Evolutionary conservation across 2,329 filamentous ascomycete species (phyloP).

Genomic region (Cercospora sp.): DNA sequence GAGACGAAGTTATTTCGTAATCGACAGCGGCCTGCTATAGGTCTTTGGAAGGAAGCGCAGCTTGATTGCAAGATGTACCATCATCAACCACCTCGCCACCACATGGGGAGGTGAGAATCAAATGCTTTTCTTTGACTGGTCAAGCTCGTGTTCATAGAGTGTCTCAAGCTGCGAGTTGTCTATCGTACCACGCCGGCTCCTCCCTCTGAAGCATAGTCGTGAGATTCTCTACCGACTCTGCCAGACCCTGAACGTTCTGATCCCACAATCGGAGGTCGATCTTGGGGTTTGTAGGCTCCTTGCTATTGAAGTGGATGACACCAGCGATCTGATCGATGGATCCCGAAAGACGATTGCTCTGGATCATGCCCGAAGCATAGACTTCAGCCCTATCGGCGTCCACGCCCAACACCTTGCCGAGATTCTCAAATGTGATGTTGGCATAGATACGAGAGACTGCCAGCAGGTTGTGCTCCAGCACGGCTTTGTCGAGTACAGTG

Average conservation of each 20-base stretch:
- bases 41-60: neutral
- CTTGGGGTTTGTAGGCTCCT: conserved; percentile 53
- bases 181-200: conserved; percentile 63
- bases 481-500: conserved; percentile 88
- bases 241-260: conserved; percentile 77
- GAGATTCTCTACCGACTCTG: conserved; percentile 86
- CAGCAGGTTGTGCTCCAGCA: conserved; percentile 93
- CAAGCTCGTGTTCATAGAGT: neutral
- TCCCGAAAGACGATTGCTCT: conserved; percentile 83
- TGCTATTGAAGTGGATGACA: conserved; percentile 82
- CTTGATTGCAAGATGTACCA: neutral
- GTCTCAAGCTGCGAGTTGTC: conserved; percentile 39
- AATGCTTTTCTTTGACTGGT: neutral
- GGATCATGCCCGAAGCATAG: conserved; percentile 92
- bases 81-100: neutral
- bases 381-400: conserved; percentile 80
- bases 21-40: neutral
- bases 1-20: too few species aligned
- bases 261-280: conserved; percentile 85
- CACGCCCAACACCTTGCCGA: conserved; percentile 76
- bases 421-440: conserved; percentile 60
- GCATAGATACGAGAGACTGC: conserved; percentile 66
- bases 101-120: neutral
- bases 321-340: conserved; percentile 92
- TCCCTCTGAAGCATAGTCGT: conserved; percentile 77